Percentiles rank a stretch among this genome's conserved stretches.
phyloP scores from a whole-genome alignment of 306 rosid species.

The Lathyrus oleraceus region DNA sequence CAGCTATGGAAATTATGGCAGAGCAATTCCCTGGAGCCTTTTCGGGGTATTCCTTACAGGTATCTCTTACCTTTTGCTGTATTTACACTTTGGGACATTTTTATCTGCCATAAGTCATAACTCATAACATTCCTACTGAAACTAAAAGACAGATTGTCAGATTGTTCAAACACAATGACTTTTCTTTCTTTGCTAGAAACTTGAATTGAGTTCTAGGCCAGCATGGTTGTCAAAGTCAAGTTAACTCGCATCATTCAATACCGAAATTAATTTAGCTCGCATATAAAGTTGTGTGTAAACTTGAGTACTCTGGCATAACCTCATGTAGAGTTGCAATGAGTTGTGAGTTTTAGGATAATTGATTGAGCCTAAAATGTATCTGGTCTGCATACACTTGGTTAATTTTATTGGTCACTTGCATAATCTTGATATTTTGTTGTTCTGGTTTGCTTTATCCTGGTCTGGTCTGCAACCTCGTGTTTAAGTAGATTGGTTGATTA shows the following conservation, averaged over 20 bases:
- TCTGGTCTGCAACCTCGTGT: neutral
- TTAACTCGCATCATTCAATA: neutral
- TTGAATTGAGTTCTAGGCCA: neutral
- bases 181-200: neutral
- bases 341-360: neutral
- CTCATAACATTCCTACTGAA: neutral
- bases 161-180: neutral
- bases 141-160: neutral
- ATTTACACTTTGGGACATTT: conserved; percentile 6
- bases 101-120: neutral
- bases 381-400: neutral
- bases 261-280: neutral
- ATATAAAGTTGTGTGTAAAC: neutral
- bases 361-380: neutral
- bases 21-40: conserved; percentile 96
- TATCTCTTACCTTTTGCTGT: conserved; percentile 28
- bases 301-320: too few species aligned
- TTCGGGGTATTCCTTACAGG: conserved; percentile 90
- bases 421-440: neutral
- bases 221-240: neutral
- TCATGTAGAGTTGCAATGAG: neutral
- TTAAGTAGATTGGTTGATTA: neutral
- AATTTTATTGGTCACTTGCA: neutral
- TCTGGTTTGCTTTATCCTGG: neutral
- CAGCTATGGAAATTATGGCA: conserved; percentile 97